Base-by-base conservation (phyloP, 768 basidiomycete species). In the Crassisporium funariophilum region DNA sequence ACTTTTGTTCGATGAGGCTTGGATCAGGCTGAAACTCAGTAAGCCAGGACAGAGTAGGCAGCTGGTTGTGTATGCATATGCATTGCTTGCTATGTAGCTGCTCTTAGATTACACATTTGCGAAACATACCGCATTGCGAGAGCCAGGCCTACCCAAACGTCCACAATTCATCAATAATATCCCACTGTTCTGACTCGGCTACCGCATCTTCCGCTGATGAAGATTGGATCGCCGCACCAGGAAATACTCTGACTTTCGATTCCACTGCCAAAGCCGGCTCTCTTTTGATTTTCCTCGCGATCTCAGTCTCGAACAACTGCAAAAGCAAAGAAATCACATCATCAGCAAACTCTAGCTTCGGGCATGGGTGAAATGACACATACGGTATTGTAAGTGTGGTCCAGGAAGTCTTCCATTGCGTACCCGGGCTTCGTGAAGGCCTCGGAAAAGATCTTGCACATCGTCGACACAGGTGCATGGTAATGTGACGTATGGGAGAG, bases 361-460 rank as follows among this genome's bases (percentile, higher is more conserved):
- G n/a, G n/a, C n/a, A n/a, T n/a, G n/a, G n/a, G n/a, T n/a, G n/a
- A n/a, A n/a, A n/a, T n/a, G n/a, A n/a, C n/a, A 17, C 49, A 44
- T 56, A 93, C 91, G 54, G 91, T 91, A 29, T 75, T 78, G 58
- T 91, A 93, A 2, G 89, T 88, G 62, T 98, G 95, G 64, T 98
- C 97, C 61, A 98, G 65, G 65, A 98, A 99, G 62, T 98, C 95
- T 55, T 98, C 95, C 82, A 97, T 81, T 11, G 82, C 73, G 66
- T 94, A 98, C 25, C 75, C 76, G 13, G 86, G 91, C 61, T 95
- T 98, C n/a, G 92, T 98, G 69, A 99, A 97, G 4, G 88, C 86
- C 61, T 95, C 93, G 10, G 77, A 76, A 56, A 97, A 91, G 44
- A 99, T 85, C 59, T 86, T 86, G 21, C 83, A 84, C 36, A 98